These are phyloP conservation scores for Rickenella mellea DNA, from an alignment of 768 basidiomycete species.

Conservation along the genomic window DNA sequence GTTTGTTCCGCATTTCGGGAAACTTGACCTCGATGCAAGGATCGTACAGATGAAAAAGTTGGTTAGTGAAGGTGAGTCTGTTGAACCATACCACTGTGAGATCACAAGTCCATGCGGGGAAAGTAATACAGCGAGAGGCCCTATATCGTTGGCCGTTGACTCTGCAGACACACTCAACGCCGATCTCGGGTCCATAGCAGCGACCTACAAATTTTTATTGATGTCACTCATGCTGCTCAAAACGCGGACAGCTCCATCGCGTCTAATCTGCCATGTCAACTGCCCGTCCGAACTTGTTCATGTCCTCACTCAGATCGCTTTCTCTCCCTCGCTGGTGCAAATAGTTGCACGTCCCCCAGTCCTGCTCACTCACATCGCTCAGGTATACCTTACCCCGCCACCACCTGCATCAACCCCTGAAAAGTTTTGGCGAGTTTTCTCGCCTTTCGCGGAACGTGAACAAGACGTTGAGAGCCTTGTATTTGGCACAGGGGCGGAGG, in stretches of 20 bases:
- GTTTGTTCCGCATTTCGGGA: no score
- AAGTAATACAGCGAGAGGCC: conserved; percentile 27
- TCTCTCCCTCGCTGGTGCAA: conserved; percentile 57
- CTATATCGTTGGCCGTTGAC: conserved; percentile 62
- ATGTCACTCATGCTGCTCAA: conserved; percentile 32
- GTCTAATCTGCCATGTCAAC: conserved; percentile 49
- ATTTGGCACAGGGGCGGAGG: conserved; percentile 46
- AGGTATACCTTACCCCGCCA: conserved; percentile 62
- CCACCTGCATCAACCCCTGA: conserved; percentile 49
- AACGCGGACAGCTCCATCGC: conserved; percentile 38
- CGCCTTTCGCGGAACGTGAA: conserved; percentile 53
- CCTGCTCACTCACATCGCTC: conserved; percentile 59
- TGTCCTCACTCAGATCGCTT: conserved; percentile 47
- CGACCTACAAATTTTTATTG: conserved; percentile 47
- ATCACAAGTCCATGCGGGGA: neutral
- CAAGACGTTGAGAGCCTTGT: conserved; percentile 53
- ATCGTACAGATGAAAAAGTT: conserved; percentile 33
- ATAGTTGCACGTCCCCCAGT: conserved; percentile 61
- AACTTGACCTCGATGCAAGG: no score
- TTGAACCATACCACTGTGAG: neutral
- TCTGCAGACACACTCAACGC: conserved; percentile 57
- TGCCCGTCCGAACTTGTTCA: conserved; percentile 40
- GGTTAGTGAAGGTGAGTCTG: conserved; percentile 12
- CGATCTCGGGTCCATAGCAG: conserved; percentile 46
- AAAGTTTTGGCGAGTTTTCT: conserved; percentile 77